Evolutionary conservation across 495 filamentous ascomycete genomes (phyloP).

Genomic region (Trichoderma orchidacearum): DNA sequence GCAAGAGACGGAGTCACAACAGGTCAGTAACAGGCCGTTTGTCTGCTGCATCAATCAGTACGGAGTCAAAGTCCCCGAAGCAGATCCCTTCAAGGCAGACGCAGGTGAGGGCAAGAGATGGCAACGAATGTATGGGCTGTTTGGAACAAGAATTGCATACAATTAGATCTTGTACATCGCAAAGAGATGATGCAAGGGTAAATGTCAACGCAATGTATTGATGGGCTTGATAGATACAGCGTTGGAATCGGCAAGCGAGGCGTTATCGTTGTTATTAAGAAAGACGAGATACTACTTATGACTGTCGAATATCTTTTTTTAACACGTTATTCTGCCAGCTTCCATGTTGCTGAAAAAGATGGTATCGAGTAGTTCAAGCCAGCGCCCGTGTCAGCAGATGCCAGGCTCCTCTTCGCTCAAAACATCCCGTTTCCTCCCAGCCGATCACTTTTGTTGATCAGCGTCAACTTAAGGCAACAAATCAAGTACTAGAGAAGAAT

Average conservation of each 20-base stretch:
- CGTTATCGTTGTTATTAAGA: not conserved
- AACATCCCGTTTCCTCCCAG: too few species aligned
- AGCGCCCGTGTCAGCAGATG: too few species aligned
- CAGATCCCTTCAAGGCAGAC: conserved; percentile 14
- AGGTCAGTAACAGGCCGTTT: conserved; percentile 36
- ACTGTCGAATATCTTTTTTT: not conserved
- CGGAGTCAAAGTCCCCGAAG: conserved; percentile 26
- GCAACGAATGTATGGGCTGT: conserved; percentile 39
- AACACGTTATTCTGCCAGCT: not conserved
- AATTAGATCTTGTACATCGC: not conserved
- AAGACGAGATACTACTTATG: not conserved
- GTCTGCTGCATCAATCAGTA: conserved; percentile 50
- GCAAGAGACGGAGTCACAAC: not conserved
- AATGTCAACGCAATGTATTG: too few species aligned
- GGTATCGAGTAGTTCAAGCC: too few species aligned
- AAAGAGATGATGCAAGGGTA: not conserved
- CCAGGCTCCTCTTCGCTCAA: too few species aligned
- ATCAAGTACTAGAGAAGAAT: too few species aligned
- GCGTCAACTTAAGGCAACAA: too few species aligned
- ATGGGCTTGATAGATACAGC: too few species aligned
- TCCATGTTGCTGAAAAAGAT: too few species aligned
- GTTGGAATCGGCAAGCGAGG: not conserved
- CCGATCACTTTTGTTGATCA: too few species aligned
- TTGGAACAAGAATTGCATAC: conserved; percentile 36
- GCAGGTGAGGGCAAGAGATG: conserved; percentile 23